A percentile compares a stretch with the other conserved stretches of the same genome.
Conservation (phyloP, 2,329 filamentous ascomycete genomes). For the Fusarium musae region DNA sequence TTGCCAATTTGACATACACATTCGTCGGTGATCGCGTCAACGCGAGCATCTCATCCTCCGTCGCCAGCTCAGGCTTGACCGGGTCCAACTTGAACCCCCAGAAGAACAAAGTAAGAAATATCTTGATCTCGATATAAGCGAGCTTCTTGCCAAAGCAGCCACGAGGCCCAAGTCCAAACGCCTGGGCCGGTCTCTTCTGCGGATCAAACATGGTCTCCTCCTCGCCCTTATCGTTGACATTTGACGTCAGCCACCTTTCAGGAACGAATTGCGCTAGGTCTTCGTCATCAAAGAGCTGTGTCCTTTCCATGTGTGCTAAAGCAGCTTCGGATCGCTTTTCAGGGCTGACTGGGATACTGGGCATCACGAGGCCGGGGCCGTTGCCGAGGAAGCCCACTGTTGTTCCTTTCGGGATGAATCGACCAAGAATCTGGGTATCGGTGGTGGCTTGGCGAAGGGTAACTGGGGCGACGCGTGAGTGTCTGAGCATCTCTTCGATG, state of each 20-base stretch:
- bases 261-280: constrained; percentile 47
- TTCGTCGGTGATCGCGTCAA: constrained; percentile 26
- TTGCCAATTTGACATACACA: constrained; percentile 10
- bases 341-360: constrained; percentile 22
- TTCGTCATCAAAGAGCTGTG: constrained; percentile 38
- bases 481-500: constrained; percentile 51
- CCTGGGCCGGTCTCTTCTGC: constrained; percentile 20
- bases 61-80: neutral
- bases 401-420: constrained; percentile 50
- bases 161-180: constrained; percentile 33
- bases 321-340: constrained; percentile 18
- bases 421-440: constrained; percentile 50
- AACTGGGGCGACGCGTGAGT: constrained; percentile 40
- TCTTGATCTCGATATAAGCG: constrained; percentile 27
- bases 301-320: neutral
- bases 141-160: constrained; percentile 37
- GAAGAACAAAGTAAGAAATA: constrained; percentile 15
- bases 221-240: neutral
- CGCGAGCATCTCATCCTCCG: constrained; percentile 12
- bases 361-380: constrained; percentile 43
- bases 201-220: constrained; percentile 25
- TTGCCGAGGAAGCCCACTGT: constrained; percentile 41
- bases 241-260: constrained; percentile 50
- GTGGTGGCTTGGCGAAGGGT: constrained; percentile 43
- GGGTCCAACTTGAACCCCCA: constrained; percentile 18